These are phyloP conservation scores for Ophiobolus disseminans DNA, from an alignment of 2,329 filamentous ascomycete genomes.

Conservation along the genomic window DNA sequence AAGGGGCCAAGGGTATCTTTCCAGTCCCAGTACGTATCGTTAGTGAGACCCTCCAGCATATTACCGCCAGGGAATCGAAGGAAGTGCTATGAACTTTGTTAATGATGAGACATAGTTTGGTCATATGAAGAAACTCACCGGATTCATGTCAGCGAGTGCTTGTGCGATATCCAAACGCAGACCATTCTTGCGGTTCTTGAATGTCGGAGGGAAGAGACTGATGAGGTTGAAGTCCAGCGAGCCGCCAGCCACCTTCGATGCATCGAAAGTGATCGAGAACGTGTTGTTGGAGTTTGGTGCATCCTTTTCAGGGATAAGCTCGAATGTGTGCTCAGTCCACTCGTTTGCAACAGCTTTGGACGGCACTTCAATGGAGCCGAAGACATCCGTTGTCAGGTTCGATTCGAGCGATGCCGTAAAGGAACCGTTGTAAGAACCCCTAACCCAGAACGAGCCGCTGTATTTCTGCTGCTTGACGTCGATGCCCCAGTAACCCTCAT, in stretches of 20 bases:
- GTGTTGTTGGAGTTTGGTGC: constrained; percentile 60
- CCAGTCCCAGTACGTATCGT: constrained; percentile 50
- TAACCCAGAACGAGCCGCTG: constrained; percentile 60
- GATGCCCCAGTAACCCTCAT: constrained; percentile 61
- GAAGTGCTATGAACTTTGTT: constrained; percentile 41
- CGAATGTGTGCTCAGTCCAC: constrained; percentile 53
- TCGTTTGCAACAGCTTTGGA: constrained; percentile 43
- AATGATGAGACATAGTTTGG: background rate
- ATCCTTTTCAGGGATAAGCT: constrained; percentile 39
- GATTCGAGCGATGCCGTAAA: constrained; percentile 52
- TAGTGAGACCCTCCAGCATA: constrained; percentile 49
- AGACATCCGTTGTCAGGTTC: constrained; percentile 52
- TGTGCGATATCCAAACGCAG: constrained; percentile 59
- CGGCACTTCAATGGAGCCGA: constrained; percentile 42
- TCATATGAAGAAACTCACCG: constrained; percentile 24
- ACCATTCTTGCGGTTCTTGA: constrained; percentile 61
- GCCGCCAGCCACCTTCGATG: constrained; percentile 36
- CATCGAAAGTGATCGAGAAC: constrained; percentile 59
- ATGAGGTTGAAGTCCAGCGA: constrained; percentile 58
- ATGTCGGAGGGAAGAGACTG: constrained; percentile 62
- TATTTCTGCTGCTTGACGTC: constrained; percentile 58
- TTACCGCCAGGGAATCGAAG: constrained; percentile 62
- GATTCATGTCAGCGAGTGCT: constrained; percentile 51
- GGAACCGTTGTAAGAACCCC: constrained; percentile 40
- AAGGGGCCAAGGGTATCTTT: constrained; percentile 60